Percentiles rank a stretch among this genome's conserved stretches.
These are phyloP conservation scores for Eremochloa ophiuroides DNA, from an alignment of 176 grass and related monocot species.

Conservation along the genomic window DNA sequence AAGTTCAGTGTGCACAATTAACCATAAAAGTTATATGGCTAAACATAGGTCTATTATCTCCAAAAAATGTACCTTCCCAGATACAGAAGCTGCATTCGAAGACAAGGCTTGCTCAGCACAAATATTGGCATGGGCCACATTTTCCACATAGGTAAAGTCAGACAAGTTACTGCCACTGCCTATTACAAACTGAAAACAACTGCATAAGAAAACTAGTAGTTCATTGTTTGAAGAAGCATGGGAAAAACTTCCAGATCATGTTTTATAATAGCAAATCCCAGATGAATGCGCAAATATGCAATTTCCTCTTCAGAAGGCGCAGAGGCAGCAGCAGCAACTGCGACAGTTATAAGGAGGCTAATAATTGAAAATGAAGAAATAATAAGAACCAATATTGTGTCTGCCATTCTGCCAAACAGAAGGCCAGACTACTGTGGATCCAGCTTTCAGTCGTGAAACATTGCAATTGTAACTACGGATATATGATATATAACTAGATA, in stretches of 20 bases:
- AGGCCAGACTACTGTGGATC: background rate
- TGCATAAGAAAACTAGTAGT: constrained; percentile 21
- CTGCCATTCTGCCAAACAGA: background rate
- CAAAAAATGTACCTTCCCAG: constrained; percentile 62
- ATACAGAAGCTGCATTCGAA: constrained; percentile 41
- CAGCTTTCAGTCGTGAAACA: no score
- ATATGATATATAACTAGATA: no score
- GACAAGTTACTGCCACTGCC: constrained; percentile 56
- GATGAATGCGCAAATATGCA: no score
- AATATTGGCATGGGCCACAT: constrained; percentile 69
- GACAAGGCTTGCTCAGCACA: constrained; percentile 59
- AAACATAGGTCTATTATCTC: constrained; percentile 5
- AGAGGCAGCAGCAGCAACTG: no score
- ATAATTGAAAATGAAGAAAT: no score
- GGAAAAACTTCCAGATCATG: background rate
- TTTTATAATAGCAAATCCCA: background rate
- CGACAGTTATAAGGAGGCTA: no score
- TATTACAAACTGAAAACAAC: constrained; percentile 63
- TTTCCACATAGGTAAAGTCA: constrained; percentile 72
- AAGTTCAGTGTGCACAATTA: constrained; percentile 2
- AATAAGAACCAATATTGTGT: no score
- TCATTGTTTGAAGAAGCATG: constrained; percentile 3
- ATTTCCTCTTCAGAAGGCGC: no score
- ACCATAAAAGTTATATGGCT: constrained; percentile 9
- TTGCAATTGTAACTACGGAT: no score